These are phyloP conservation scores for Ganoderma resinaceum DNA, from an alignment of 1,284 basidiomycete species.

Conservation along the genomic window DNA sequence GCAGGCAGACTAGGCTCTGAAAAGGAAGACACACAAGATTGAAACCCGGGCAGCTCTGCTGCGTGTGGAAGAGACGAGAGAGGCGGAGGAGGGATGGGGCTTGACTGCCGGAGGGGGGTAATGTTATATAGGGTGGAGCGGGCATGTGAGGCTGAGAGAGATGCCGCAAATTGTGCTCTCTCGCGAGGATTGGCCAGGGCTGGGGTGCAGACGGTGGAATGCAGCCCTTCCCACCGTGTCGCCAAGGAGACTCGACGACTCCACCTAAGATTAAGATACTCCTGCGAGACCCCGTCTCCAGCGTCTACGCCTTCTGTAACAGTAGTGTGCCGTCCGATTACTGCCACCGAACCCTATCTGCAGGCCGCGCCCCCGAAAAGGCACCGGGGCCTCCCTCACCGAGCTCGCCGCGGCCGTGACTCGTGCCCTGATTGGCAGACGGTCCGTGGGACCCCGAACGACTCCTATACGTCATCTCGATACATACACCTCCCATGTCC, in stretches of 20 bases:
- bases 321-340: background rate
- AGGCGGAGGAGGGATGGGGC: slow-evolving; percentile 30
- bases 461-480: slow-evolving; percentile 22
- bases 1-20: background rate
- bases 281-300: background rate
- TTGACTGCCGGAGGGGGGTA: background rate
- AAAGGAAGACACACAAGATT: slow-evolving; percentile 36
- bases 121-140: slow-evolving; percentile 14
- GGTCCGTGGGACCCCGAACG: slow-evolving; percentile 2
- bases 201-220: slow-evolving; percentile 7
- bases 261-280: slow-evolving; percentile 20
- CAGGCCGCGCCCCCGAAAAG: background rate
- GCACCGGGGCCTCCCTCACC: slow-evolving; percentile 15
- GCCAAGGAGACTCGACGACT: slow-evolving; percentile 21
- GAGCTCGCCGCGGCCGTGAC: slow-evolving; percentile 16
- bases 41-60: slow-evolving; percentile 48
- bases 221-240: slow-evolving; percentile 24
- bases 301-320: background rate
- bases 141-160: slow-evolving; percentile 20
- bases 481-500: slow-evolving; percentile 15
- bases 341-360: background rate
- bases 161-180: slow-evolving; percentile 9
- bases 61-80: slow-evolving; percentile 35
- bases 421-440: slow-evolving; percentile 18
- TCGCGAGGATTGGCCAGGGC: background rate